Conservation (phyloP, 2,329 filamentous ascomycete genomes). For the Fusarium oligoseptatum region DNA sequence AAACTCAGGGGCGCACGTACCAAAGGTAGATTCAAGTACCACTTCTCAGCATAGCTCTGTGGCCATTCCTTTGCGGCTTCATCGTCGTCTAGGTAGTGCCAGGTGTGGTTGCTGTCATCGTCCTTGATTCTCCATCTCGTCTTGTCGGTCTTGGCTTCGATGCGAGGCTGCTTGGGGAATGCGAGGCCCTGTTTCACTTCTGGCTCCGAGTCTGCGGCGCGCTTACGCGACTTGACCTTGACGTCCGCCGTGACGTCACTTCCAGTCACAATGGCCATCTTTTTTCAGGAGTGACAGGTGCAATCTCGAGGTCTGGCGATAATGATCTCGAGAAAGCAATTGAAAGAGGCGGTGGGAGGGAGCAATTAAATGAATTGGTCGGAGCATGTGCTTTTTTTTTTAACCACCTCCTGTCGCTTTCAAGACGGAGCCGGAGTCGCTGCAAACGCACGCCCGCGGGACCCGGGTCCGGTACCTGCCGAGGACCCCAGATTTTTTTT, state of each 20-base stretch:
- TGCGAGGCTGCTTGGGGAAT: conserved; percentile 60
- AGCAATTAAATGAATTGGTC: conserved; percentile 3
- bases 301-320: background rate
- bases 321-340: conserved; percentile 11
- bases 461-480: conserved; percentile 27
- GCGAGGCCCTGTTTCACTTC: conserved; percentile 48
- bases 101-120: conserved; percentile 88
- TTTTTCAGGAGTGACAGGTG: conserved; percentile 21
- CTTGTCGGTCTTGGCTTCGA: conserved; percentile 78
- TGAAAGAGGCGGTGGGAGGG: conserved; percentile 26
- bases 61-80: conserved; percentile 83
- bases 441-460: conserved; percentile 15
- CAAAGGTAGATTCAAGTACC: conserved; percentile 82
- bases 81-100: conserved; percentile 88
- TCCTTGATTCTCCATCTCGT: conserved; percentile 87
- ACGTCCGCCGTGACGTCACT: conserved; percentile 45
- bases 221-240: conserved; percentile 58
- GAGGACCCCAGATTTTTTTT: conserved; percentile 23
- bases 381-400: conserved; percentile 37
- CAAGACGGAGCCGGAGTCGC: conserved; percentile 25
- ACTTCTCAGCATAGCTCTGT: conserved; percentile 90
- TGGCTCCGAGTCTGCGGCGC: conserved; percentile 54
- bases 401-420: background rate
- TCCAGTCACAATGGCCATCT: conserved; percentile 50
- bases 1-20: conserved; percentile 60